A percentile compares a stretch with the other conserved stretches of the same genome.
Conservation (phyloP, 2,329 filamentous ascomycete genomes). For the Colletotrichum sansevieriae region DNA sequence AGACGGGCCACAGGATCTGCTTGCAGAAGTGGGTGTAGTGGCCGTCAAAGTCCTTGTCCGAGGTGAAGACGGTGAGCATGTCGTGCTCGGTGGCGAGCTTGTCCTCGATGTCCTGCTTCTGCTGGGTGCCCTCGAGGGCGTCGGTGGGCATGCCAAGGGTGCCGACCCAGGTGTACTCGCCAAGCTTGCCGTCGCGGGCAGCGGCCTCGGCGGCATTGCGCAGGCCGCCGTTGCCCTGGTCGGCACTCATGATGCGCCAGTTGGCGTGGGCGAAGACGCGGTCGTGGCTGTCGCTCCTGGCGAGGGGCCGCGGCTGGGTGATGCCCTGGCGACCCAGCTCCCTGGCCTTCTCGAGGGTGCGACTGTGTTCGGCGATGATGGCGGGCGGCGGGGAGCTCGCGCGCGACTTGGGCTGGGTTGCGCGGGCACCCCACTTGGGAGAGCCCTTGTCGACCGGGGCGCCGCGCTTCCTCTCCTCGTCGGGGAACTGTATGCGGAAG, state of each 20-base stretch:
- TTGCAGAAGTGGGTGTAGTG: constrained; percentile 98
- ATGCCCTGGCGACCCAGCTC: constrained; percentile 70
- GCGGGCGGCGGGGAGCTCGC: constrained; percentile 81
- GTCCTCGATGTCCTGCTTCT: constrained; percentile 87
- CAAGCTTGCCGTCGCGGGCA: constrained; percentile 74
- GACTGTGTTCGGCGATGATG: constrained; percentile 78
- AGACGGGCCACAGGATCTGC: constrained; percentile 96
- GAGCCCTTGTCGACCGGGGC: constrained; percentile 81
- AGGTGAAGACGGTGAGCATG: constrained; percentile 86
- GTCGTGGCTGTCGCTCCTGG: constrained; percentile 74
- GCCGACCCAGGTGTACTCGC: constrained; percentile 89
- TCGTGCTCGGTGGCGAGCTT: constrained; percentile 84
- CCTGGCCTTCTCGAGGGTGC: constrained; percentile 68
- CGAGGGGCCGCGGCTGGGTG: constrained; percentile 64
- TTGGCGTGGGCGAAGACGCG: constrained; percentile 80
- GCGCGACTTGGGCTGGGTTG: constrained; percentile 83
- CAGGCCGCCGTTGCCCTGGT: constrained; percentile 93
- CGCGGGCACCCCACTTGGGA: constrained; percentile 80
- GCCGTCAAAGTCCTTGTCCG: constrained; percentile 92
- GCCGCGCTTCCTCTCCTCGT: constrained; percentile 61
- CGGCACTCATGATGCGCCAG: constrained; percentile 86
- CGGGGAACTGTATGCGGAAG: constrained; percentile 67
- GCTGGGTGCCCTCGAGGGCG: constrained; percentile 77
- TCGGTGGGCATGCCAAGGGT: constrained; percentile 96
- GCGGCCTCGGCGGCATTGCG: constrained; percentile 89